Evolutionary conservation across 1,284 basidiomycete species (phyloP), one percentile per base, ranked within the genome.

Genomic region (Leucoagaricus sp.): DNA sequence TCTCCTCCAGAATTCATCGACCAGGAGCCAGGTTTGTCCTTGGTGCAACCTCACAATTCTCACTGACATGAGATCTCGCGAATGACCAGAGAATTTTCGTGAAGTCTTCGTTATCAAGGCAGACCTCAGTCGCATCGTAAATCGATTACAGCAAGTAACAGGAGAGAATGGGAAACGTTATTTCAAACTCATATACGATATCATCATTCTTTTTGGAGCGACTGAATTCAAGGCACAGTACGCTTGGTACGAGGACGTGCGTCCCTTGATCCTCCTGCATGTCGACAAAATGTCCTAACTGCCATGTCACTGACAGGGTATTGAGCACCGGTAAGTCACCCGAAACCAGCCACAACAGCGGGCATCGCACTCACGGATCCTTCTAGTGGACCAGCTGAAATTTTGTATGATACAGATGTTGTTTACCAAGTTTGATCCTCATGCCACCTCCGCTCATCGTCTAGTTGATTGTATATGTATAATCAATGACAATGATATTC

Each of bases 1-100:
- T 34, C 41, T 3, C 63, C 68, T 23, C 80, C 80, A 36, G 61
- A 63, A 3, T 85, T 81, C 80, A 69, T 67, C 0, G 78, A 84
- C 54, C 59, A 64, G 1, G 76, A 80, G 25, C 64, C 74, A 28
- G 73, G 82, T 76, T 33, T 25, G 58, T 49, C 13, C 15, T n/a
- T 6, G 19, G 9, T 10, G 33, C 2, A n/a, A 12, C n/a, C 17
- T 17, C 4, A 5, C 23, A 10, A 45, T n/a, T 50, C 44, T 8
- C 23, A 51, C 47, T 51, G 53, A 10, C 28, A 33, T 19, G 49
- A 54, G 41, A 42, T 38, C 25, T 21, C 19, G 6, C 9, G 9
- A n/a, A 36, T 17, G 36, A 2, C 21, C 10, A 61, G 60, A 17
- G 0, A 61, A 61, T 42, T 61, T 59, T 34, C 31, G 53, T 3